Evolutionary conservation across 306 rosid species (phyloP), one percentile per base, ranked within the genome.

Genomic region (Alnus rubra): DNA sequence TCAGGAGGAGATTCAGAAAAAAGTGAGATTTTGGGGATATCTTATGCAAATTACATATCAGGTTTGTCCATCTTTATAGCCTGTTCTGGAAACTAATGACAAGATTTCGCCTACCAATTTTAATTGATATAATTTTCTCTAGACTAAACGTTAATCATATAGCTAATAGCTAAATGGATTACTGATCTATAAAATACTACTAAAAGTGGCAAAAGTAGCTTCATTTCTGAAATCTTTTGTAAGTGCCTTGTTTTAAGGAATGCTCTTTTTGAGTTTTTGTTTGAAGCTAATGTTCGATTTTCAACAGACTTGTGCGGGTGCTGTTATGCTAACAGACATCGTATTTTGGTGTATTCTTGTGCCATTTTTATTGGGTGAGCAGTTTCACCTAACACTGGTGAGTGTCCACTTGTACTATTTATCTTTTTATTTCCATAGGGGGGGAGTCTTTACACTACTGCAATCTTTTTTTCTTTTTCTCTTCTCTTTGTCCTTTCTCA

Each of bases 291-390:
- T 79, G 14, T 75, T 62, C 47, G 74, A 35, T 45, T 67, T 65
- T 69, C 71, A 55, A 75, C 87, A 94, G 98, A 89, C 92, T 31
- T 86, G 92, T 42, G 96, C 96, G 71, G 98, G 98, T 45, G 97
- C 98, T 71, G 89, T 89, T 58, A 78, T 89, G 62, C 79, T 92
- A 69, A 94, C 98, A 7, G 98, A 94, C 69, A 18, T 90, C 13
- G 93, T 94, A 48, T 94, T 92, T 76, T 94, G 98, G 98, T 80
- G 94, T 54, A 77, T 94, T 58, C 92, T 94, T 67, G 84, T 90
- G 23, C 98, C 98, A 54, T 90, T 94, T 80, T 45, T 92, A 64
- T 84, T 86, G 3, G 85, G 76, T 70, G 23, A 93, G 69, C 90
- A 79, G 78, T 85, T 90, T 42, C 79, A 74, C 45, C 86, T 94